Percentiles rank a stretch among this genome's conserved stretches.
phyloP scores from a whole-genome alignment of 208 protist species.

The Crithidia bombi region DNA sequence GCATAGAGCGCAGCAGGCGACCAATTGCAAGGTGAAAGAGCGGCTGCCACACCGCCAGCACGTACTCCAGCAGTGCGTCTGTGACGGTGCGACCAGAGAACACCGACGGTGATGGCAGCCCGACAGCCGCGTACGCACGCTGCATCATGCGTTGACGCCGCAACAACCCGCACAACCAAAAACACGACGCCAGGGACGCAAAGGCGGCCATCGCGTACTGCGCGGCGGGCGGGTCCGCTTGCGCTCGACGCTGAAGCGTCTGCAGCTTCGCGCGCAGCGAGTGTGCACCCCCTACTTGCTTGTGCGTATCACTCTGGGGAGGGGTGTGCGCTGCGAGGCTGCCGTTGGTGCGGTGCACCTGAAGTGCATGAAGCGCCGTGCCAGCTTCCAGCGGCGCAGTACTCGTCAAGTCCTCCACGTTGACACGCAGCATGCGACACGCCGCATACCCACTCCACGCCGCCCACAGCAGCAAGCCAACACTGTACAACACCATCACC shows the following conservation, averaged over 20 bases:
- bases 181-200: constrained; percentile 7
- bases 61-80: constrained; percentile 41
- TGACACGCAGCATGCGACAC: constrained; percentile 29
- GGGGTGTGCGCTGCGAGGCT: background rate
- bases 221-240: constrained; percentile 10
- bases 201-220: constrained; percentile 23
- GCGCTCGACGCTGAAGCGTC: constrained; percentile 6
- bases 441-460: constrained; percentile 33
- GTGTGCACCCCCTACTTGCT: background rate
- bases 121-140: constrained; percentile 9
- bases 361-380: background rate
- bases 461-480: constrained; percentile 26
- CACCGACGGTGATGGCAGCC: constrained; percentile 21
- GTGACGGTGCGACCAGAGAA: constrained; percentile 15
- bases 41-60: constrained; percentile 76
- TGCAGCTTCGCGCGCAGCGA: background rate
- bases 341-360: background rate
- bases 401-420: constrained; percentile 23
- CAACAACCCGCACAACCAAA: constrained; percentile 19
- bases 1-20: constrained; percentile 47
- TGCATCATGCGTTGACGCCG: constrained; percentile 13
- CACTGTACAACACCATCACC: constrained; percentile 22
- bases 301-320: background rate
- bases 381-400: constrained; percentile 22
- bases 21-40: constrained; percentile 60